These are phyloP conservation scores for Saccharomyces hybrid DNA, from an alignment of 1,139 yeast genomes.

Conservation along the genomic window DNA sequence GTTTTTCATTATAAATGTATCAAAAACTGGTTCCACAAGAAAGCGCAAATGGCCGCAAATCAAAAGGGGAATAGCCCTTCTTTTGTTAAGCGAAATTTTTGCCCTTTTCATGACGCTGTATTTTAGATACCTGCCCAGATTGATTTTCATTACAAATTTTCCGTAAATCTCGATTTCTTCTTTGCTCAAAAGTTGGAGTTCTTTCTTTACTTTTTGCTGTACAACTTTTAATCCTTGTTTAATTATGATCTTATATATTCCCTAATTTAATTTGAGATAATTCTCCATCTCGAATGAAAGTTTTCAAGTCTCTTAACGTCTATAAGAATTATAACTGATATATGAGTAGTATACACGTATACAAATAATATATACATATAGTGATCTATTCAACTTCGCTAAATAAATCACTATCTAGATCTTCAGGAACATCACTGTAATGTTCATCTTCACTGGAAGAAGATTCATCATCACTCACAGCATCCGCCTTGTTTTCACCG, in stretches of 20 bases:
- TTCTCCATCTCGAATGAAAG: not conserved
- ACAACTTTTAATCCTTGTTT: not conserved
- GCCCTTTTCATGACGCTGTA: conserved; percentile 26
- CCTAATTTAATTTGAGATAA: not conserved
- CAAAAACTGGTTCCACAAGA: conserved; percentile 79
- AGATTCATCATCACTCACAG: conserved; percentile 18
- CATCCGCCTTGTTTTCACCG: conserved; percentile 16
- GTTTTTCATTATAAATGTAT: conserved; percentile 89
- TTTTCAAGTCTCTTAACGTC: not conserved
- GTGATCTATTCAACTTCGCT: conserved; percentile 26
- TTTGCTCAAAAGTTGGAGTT: not conserved
- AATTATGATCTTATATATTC: not conserved
- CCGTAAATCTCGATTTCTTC: not conserved
- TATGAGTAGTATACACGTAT: not conserved
- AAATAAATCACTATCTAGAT: conserved; percentile 37
- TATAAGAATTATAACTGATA: not conserved
- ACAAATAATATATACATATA: not conserved
- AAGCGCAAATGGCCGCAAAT: conserved; percentile 42
- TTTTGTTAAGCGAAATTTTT: conserved; percentile 15
- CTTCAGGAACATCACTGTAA: conserved; percentile 37
- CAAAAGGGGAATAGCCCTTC: conserved; percentile 5
- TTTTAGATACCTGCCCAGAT: not conserved
- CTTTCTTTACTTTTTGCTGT: not conserved
- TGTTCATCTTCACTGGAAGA: conserved; percentile 16
- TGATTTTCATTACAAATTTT: not conserved